Evolutionary conservation across 1,284 basidiomycete genomes (phyloP), one percentile per base, ranked within the genome.

Genomic region (Flammula alnicola): DNA sequence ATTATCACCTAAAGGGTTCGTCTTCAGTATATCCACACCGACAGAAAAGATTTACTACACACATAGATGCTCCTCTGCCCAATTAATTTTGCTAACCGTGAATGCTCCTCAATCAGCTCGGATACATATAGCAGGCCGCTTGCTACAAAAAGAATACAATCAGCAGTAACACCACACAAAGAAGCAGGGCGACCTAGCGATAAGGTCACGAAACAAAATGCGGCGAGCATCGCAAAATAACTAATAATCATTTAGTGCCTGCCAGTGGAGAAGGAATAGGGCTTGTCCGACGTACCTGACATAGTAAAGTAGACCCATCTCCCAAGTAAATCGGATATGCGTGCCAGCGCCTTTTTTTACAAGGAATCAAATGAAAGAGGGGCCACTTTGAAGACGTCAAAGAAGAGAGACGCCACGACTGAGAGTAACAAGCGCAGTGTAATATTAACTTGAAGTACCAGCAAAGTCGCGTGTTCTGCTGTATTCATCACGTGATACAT

Each of bases 21-120:
- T 22, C n/a, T 38, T 54, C 26, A 43, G 19, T 17, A 32, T 23
- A 51, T 19, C n/a, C 49, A 11, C 31, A 14, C 26, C 40, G 30
- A 22, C 20, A 14, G 20, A 23, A 36, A 17, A 30, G 25, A 32
- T 32, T 7, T 5, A 43, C 47, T 39, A 80, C 91, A 61, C 65
- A 95, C 95, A 70, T 94, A 95, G 60, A 92, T 91, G 11, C 84
- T 81, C 53, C 90, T 77, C 66, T 91, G 85, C 1, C 95, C 95
- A 16, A 93, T 65, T 1, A 72, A 60, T 70, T 96, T 96, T 6
- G 95, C 90, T 44, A 79, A 63, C 36, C 82, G 81, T 10, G 93
- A 87, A 68, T 96, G 88, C 66, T 98, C 95, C 67, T 98, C 95
- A 57, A 97, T 96, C 39, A 97, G 71, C 68, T 98, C 95, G 2